Conservation (phyloP, 352 stramenopile genomes). For the Globisporangium echinulatum region DNA sequence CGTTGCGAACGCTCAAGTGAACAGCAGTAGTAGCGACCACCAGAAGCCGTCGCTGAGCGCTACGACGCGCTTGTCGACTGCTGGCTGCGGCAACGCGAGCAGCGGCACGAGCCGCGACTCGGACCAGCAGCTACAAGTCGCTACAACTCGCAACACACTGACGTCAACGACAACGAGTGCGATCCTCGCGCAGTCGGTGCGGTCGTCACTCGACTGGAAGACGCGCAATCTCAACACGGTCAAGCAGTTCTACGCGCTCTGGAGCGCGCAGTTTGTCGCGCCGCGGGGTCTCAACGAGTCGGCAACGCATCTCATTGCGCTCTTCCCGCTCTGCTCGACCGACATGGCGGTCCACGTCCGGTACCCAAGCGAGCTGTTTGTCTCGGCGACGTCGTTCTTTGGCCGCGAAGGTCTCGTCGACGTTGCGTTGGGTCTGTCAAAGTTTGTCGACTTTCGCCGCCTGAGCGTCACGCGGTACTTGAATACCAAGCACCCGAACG, state of each 20-base stretch:
- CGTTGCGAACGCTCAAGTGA: conserved; percentile 32
- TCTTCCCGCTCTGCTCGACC: conserved; percentile 79
- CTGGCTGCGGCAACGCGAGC: background rate
- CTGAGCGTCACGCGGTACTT: conserved; percentile 70
- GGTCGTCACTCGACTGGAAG: conserved; percentile 79
- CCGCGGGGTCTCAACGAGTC: conserved; percentile 42
- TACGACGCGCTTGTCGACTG: conserved; percentile 22
- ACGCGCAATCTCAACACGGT: conserved; percentile 71
- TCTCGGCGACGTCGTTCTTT: conserved; percentile 33
- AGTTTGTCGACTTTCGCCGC: conserved; percentile 68
- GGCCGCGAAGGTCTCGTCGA: conserved; percentile 78
- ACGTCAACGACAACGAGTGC: conserved; percentile 9
- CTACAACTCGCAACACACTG: conserved; percentile 16
- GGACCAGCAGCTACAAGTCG: conserved; percentile 26
- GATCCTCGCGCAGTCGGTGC: conserved; percentile 52
- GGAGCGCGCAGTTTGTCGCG: conserved; percentile 67
- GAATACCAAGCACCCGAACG: conserved; percentile 75
- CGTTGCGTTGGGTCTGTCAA: conserved; percentile 63
- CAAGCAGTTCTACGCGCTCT: conserved; percentile 83
- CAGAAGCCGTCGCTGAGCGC: conserved; percentile 51
- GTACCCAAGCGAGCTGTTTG: conserved; percentile 36
- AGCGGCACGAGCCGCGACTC: conserved; percentile 30
- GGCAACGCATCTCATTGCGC: conserved; percentile 51
- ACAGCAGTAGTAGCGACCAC: conserved; percentile 3
- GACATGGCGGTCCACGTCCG: conserved; percentile 72